Conservation (phyloP, 2,329 filamentous ascomycete species). For the Calonectria naviculata region DNA sequence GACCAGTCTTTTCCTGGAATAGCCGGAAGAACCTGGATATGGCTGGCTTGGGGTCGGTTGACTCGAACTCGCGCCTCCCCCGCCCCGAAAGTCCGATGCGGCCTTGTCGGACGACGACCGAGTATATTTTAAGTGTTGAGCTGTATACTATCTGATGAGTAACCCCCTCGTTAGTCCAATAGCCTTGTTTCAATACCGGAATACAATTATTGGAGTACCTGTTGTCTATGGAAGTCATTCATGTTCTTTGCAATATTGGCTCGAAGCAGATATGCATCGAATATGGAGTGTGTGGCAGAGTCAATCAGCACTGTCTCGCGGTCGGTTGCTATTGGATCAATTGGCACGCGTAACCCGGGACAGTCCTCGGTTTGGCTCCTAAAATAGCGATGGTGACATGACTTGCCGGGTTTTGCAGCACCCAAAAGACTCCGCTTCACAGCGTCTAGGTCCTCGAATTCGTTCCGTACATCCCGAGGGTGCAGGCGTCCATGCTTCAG, state of each 20-base stretch:
- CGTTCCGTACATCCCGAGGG: background rate
- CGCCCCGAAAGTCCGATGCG: background rate
- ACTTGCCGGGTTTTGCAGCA: background rate
- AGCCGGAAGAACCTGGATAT: background rate
- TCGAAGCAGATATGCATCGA: background rate
- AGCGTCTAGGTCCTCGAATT: background rate
- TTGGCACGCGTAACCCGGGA: background rate
- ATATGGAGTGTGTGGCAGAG: background rate
- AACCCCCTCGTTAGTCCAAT: background rate
- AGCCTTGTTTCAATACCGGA: rapidly evolving
- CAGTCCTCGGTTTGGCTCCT: background rate
- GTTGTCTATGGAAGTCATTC: background rate
- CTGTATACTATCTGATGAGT: background rate
- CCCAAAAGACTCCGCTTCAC: background rate
- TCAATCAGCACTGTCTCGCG: background rate
- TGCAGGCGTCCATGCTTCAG: background rate
- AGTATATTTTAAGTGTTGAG: background rate
- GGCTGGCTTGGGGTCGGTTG: background rate
- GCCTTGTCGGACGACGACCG: background rate
- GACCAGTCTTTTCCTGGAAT: background rate
- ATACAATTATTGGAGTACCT: background rate
- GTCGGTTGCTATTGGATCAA: background rate
- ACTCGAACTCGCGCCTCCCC: background rate
- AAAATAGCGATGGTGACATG: background rate
- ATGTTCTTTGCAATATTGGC: background rate